Conservation (phyloP, 108 stramenopile species). For the Heterococcus sp. region DNA sequence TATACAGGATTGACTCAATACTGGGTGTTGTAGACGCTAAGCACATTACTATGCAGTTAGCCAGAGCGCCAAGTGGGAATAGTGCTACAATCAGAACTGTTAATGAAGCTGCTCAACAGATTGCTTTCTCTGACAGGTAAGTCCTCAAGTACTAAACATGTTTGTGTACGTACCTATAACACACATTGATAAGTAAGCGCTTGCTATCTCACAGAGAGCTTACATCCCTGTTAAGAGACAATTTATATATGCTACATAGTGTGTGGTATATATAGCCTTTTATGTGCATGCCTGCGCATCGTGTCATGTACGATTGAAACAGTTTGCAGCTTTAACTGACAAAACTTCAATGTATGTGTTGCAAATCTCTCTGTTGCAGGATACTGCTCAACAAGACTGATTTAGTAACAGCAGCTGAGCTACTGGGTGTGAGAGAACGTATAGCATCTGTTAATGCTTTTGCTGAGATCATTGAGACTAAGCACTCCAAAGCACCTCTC, state of each 20-base stretch:
- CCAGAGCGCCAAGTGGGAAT: slow-evolving; percentile 73
- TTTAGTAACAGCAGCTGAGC: slow-evolving; percentile 36
- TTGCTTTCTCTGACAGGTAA: slow-evolving; percentile 69
- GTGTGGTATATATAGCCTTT: no score
- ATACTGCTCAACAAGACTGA: slow-evolving; percentile 54
- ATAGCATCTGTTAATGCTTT: slow-evolving; percentile 78
- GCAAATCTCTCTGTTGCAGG: not conserved
- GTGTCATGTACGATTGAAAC: no score
- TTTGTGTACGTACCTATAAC: no score
- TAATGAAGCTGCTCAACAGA: slow-evolving; percentile 92
- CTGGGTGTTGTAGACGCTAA: slow-evolving; percentile 92
- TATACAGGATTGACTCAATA: slow-evolving; percentile 73
- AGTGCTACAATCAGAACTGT: slow-evolving; percentile 56
- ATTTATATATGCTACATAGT: no score
- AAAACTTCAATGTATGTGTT: no score
- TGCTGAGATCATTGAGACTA: slow-evolving; percentile 66
- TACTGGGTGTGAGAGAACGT: slow-evolving; percentile 33
- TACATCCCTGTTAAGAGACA: no score
- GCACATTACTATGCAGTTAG: slow-evolving; percentile 70
- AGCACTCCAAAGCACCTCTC: slow-evolving; percentile 34
- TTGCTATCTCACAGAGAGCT: no score
- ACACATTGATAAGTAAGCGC: no score
- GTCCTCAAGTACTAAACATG: no score
- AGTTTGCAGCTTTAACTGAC: no score
- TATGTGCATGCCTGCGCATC: no score